phyloP scores from a whole-genome alignment of 2,329 filamentous ascomycete genomes.

The Alternaria triticina region DNA sequence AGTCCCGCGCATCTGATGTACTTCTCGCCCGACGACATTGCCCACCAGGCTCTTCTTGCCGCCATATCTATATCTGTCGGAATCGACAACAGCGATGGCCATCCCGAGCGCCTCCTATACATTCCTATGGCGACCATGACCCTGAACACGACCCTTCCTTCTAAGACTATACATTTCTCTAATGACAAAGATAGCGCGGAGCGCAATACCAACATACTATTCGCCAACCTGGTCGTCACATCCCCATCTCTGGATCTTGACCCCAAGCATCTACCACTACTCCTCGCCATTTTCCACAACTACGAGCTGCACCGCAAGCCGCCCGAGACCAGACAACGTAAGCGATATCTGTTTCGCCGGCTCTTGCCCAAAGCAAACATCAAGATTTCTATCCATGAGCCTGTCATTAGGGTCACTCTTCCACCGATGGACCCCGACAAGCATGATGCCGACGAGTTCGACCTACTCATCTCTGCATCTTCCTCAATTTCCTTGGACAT shows the following conservation, averaged over 20 bases:
- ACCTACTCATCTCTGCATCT: conserved; percentile 92
- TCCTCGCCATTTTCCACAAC: conserved; percentile 75
- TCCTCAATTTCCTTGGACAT: conserved; percentile 92
- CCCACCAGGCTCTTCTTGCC: conserved; percentile 90
- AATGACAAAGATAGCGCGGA: conserved; percentile 75
- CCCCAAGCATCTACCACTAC: conserved; percentile 85
- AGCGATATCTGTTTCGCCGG: conserved; percentile 76
- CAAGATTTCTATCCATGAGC: conserved; percentile 96
- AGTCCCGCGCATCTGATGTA: conserved; percentile 98
- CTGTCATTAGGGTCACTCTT: conserved; percentile 86
- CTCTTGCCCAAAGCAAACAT: conserved; percentile 91
- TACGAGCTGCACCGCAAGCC: conserved; percentile 35
- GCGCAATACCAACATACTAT: conserved; percentile 93
- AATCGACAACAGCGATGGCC: conserved; percentile 85
- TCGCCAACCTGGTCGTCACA: conserved; percentile 94
- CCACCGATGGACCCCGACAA: conserved; percentile 71
- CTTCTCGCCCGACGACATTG: conserved; percentile 89
- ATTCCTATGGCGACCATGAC: conserved; percentile 97
- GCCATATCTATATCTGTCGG: conserved; percentile 92
- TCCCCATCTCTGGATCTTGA: conserved; percentile 94
- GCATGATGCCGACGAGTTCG: conserved; percentile 78
- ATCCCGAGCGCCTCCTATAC: conserved; percentile 86
- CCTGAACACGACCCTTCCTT: conserved; percentile 89
- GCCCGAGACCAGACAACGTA: conserved; percentile 48
- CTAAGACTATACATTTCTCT: conserved; percentile 86